Conservation (phyloP, 331 rosid genomes). For the Pyracantha coccinea region DNA sequence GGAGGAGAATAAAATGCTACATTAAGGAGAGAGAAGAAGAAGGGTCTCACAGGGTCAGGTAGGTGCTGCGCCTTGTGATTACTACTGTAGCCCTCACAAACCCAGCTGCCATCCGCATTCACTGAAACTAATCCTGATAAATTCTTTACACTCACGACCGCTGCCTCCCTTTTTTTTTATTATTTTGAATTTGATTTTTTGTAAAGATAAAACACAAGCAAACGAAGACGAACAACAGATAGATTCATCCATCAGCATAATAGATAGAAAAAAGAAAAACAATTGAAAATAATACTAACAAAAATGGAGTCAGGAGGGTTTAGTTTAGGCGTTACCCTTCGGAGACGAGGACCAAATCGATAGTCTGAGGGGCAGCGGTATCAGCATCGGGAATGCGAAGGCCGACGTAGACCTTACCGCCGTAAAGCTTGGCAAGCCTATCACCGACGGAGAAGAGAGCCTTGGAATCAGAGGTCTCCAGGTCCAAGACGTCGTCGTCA, state of each 20-base stretch:
- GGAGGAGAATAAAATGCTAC: neutral
- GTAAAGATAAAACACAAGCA: neutral
- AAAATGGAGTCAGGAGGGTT: neutral
- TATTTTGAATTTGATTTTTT: neutral
- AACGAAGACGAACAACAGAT: neutral
- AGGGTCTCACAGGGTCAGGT: constrained; percentile 61
- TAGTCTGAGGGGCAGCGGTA: constrained; percentile 53
- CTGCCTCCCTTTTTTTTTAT: constrained; percentile 44
- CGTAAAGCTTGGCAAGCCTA: constrained; percentile 64
- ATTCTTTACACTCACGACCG: constrained; percentile 66
- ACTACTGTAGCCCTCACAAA: constrained; percentile 37
- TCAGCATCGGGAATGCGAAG: constrained; percentile 94
- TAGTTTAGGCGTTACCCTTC: constrained; percentile 28
- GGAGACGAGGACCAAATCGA: constrained; percentile 60
- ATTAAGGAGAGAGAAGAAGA: neutral
- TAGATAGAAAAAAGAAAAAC: neutral
- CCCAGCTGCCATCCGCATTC: constrained; percentile 61
- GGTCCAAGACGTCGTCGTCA: constrained; percentile 47
- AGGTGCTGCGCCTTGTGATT: constrained; percentile 39
- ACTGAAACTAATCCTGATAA: constrained; percentile 53
- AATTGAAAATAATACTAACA: neutral
- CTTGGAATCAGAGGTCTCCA: constrained; percentile 50
- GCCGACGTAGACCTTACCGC: constrained; percentile 61
- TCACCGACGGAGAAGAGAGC: constrained; percentile 62
- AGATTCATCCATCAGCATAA: neutral